phyloP scores from a whole-genome alignment of 768 basidiomycete species.

The Russula compacta region DNA sequence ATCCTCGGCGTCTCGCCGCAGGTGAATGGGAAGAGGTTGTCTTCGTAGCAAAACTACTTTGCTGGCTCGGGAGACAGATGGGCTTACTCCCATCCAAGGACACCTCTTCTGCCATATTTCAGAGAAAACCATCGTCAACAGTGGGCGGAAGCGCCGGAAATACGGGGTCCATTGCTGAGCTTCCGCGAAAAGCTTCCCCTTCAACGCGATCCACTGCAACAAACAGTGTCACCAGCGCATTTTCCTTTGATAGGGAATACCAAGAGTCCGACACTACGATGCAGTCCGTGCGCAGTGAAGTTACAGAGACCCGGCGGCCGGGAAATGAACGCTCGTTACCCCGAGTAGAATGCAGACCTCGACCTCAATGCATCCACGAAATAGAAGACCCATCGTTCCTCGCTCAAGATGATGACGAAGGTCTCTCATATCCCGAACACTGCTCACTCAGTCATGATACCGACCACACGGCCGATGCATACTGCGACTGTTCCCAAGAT shows the following conservation, averaged over 20 bases:
- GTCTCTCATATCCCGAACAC: slow-evolving; percentile 6
- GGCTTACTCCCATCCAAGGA: slow-evolving; percentile 27
- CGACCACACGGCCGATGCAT: slow-evolving; percentile 10
- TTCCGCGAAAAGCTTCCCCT: slow-evolving; percentile 19
- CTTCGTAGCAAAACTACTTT: slow-evolving; percentile 56
- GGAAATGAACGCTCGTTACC: slow-evolving; percentile 6
- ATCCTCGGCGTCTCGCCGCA: slow-evolving; percentile 53
- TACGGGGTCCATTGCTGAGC: neutral
- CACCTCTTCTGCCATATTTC: neutral
- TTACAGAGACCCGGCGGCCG: slow-evolving; percentile 13
- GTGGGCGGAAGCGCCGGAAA: neutral
- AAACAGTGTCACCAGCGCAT: slow-evolving; percentile 26
- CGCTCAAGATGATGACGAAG: slow-evolving; percentile 16
- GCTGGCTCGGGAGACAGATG: slow-evolving; percentile 51
- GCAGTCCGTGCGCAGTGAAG: slow-evolving; percentile 22
- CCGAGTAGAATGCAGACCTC: neutral
- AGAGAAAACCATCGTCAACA: slow-evolving; percentile 10
- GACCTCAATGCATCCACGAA: slow-evolving; percentile 44
- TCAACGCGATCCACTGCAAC: slow-evolving; percentile 31
- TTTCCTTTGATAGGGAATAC: slow-evolving; percentile 28
- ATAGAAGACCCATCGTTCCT: slow-evolving; percentile 32
- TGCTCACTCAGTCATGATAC: slow-evolving; percentile 4
- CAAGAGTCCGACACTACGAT: slow-evolving; percentile 28
- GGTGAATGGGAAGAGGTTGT: slow-evolving; percentile 61
- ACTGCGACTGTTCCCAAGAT: slow-evolving; percentile 21